phyloP scores from a whole-genome alignment of 495 filamentous ascomycete species.

The Penicillium crystallinum region DNA sequence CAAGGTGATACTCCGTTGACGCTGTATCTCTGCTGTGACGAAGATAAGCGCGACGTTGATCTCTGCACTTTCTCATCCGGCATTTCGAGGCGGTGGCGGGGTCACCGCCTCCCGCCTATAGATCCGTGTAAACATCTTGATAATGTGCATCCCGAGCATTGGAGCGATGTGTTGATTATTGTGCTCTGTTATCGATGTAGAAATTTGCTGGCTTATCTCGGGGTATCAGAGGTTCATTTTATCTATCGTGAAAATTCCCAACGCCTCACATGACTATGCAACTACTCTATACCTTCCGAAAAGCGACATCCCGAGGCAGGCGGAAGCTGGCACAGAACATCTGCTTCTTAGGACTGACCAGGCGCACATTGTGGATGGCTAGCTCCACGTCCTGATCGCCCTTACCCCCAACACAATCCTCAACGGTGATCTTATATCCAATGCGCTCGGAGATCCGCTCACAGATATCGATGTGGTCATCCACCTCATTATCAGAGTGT shows the following conservation, averaged over 20 bases:
- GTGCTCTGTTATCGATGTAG: background rate
- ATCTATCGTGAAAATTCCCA: slow-evolving; percentile 1
- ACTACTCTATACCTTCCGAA: slow-evolving; percentile 34
- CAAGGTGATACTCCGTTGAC: background rate
- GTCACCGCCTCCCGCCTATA: slow-evolving; percentile 4
- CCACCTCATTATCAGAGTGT: slow-evolving; percentile 64
- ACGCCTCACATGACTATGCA: slow-evolving; percentile 16
- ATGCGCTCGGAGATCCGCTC: slow-evolving; percentile 60
- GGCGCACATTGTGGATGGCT: slow-evolving; percentile 69
- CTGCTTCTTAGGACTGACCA: slow-evolving; percentile 87
- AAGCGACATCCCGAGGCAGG: slow-evolving; percentile 76
- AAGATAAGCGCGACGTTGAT: slow-evolving; percentile 6
- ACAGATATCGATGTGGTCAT: slow-evolving; percentile 60
- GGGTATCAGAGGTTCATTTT: slow-evolving; percentile 16
- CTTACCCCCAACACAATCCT: slow-evolving; percentile 43
- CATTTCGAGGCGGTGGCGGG: slow-evolving; percentile 20
- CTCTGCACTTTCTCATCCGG: slow-evolving; percentile 16
- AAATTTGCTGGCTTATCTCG: background rate
- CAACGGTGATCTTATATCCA: slow-evolving; percentile 54
- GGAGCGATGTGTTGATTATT: too few relatives aligned
- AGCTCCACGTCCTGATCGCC: slow-evolving; percentile 50
- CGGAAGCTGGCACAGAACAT: slow-evolving; percentile 97
- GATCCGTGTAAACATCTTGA: background rate
- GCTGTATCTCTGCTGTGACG: background rate
- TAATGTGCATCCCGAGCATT: too few relatives aligned